Conservation (phyloP, 2,329 filamentous ascomycete genomes). For the Talaromyces sp. region DNA sequence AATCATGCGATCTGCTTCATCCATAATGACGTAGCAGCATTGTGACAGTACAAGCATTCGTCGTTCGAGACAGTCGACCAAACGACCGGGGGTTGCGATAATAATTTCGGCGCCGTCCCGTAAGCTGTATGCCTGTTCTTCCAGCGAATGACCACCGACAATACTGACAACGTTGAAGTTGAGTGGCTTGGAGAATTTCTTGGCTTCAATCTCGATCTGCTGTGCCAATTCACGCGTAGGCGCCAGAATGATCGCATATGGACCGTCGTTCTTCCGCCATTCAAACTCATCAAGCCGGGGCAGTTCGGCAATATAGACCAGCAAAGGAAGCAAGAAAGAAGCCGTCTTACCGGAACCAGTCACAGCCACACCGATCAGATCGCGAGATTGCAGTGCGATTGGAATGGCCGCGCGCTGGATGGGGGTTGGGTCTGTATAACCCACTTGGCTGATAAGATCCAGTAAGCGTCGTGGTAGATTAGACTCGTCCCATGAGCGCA, state of each 20-base stretch:
- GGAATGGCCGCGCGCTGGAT: slow-evolving; percentile 94
- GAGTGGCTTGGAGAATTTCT: slow-evolving; percentile 82
- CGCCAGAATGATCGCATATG: slow-evolving; percentile 93
- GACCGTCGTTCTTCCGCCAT: slow-evolving; percentile 84
- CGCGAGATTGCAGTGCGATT: slow-evolving; percentile 83
- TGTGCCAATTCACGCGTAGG: slow-evolving; percentile 96
- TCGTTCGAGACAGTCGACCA: slow-evolving; percentile 94
- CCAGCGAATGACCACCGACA: slow-evolving; percentile 92
- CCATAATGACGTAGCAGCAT: slow-evolving; percentile 98
- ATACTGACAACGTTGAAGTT: slow-evolving; percentile 95
- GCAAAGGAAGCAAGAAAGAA: slow-evolving; percentile 81
- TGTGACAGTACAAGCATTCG: slow-evolving; percentile 87
- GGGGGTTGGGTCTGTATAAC: slow-evolving; percentile 84
- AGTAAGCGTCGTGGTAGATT: slow-evolving; percentile 69
- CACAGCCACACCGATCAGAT: slow-evolving; percentile 96
- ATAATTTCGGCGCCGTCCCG: slow-evolving; percentile 94
- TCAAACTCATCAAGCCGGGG: slow-evolving; percentile 77
- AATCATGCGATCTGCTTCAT: slow-evolving; percentile 98
- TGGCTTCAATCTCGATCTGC: slow-evolving; percentile 91
- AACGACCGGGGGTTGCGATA: slow-evolving; percentile 94
- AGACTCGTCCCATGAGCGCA: slow-evolving; percentile 91
- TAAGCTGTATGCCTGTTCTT: slow-evolving; percentile 86
- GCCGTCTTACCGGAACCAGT: slow-evolving; percentile 99
- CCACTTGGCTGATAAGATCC: slow-evolving; percentile 74
- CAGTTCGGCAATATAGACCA: slow-evolving; percentile 90